These are phyloP conservation scores for Calonectria leucothoes DNA, from an alignment of 2,329 filamentous ascomycete species.

Conservation along the genomic window DNA sequence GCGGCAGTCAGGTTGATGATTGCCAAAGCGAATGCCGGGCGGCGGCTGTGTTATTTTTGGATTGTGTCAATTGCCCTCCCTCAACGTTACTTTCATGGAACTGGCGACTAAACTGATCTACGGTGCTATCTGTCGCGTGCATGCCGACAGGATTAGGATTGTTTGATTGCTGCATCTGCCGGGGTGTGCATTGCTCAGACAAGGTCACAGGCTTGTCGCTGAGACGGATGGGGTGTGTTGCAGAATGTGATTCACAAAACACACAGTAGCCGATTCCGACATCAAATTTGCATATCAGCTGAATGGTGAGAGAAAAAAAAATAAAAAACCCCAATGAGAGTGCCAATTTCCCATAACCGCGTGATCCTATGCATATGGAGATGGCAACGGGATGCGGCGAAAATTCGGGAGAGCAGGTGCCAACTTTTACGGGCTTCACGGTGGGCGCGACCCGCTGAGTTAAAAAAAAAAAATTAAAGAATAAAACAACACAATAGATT, in stretches of 20 bases:
- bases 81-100: not conserved
- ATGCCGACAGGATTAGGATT: not conserved
- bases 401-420: not conserved
- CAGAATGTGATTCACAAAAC: constrained; percentile 12
- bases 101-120: not conserved
- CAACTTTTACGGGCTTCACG: not conserved
- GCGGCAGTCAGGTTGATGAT: not conserved
- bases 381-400: not conserved
- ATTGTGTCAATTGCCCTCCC: not conserved
- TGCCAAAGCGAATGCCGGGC: not conserved
- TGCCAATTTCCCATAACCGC: constrained; percentile 1
- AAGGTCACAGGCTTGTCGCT: constrained; percentile 3
- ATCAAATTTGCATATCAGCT: constrained; percentile 3
- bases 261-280: constrained; percentile 10
- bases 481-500: not conserved
- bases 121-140: not conserved
- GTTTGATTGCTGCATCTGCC: not conserved
- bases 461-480: not conserved
- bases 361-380: constrained; percentile 6
- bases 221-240: not conserved
- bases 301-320: constrained; percentile 13
- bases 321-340: not conserved
- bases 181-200: constrained; percentile 8
- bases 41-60: constrained; percentile 20
- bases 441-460: not conserved